phyloP scores from a whole-genome alignment of 148 eudicot genomes.

The Fagopyrum esculentum region DNA sequence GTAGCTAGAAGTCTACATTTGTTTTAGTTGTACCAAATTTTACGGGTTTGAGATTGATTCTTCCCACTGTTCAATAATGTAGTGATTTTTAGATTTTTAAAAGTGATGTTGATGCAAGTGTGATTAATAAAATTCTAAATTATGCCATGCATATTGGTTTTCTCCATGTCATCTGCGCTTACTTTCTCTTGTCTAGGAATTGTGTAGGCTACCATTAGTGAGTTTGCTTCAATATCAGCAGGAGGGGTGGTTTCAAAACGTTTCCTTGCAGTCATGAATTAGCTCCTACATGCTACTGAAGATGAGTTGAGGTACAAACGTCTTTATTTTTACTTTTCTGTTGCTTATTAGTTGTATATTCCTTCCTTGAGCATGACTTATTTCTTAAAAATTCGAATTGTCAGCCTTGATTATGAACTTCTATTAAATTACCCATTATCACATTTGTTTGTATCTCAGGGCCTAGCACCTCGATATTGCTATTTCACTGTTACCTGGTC shows the following conservation, averaged over 20 bases:
- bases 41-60: not conserved
- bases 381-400: too few relatives aligned
- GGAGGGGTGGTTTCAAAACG: too few relatives aligned
- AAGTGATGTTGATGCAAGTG: not conserved
- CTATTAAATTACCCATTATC: too few relatives aligned
- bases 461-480: too few relatives aligned
- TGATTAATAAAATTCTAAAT: not conserved
- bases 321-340: too few relatives aligned
- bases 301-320: too few relatives aligned
- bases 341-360: not conserved
- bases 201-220: slow-evolving; percentile 55
- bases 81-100: not conserved
- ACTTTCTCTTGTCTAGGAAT: not conserved
- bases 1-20: not conserved
- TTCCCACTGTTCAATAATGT: not conserved
- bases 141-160: not conserved
- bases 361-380: too few relatives aligned
- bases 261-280: too few relatives aligned
- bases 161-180: not conserved
- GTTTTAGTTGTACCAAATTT: not conserved
- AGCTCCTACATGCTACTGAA: too few relatives aligned
- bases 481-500: too few relatives aligned
- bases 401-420: too few relatives aligned
- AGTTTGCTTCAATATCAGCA: slow-evolving; percentile 84
- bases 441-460: too few relatives aligned